Percentiles rank a stretch among this genome's conserved stretches.
phyloP scores from a whole-genome alignment of 306 rosid species.

The Fragaria iinumae region DNA sequence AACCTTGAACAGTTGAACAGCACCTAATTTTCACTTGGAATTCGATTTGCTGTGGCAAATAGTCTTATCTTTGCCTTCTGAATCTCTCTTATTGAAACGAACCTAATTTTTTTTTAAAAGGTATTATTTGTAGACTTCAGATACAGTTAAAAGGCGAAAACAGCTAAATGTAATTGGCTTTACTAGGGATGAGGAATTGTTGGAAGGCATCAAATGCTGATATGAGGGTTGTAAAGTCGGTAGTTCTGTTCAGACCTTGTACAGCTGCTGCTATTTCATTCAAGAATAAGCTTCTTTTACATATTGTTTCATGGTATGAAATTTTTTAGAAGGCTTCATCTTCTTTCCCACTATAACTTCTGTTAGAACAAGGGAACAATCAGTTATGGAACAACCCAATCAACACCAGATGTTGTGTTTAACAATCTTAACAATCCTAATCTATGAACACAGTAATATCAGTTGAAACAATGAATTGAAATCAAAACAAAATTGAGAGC shows the following conservation, averaged over 20 bases:
- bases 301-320: not conserved
- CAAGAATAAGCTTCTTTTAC: not conserved
- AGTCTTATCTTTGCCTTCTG: not conserved
- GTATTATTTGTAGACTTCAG: not conserved
- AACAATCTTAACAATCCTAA: no score
- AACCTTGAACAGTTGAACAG: not conserved
- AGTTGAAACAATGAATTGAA: no score
- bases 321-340: not conserved
- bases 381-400: no score
- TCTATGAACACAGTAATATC: no score
- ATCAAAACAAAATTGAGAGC: no score
- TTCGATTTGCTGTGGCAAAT: not conserved
- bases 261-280: not conserved
- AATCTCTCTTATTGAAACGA: not conserved
- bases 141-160: not conserved
- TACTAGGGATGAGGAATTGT: not conserved
- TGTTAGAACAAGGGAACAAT: no score
- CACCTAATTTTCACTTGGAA: not conserved
- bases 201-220: not conserved
- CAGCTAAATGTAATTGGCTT: not conserved
- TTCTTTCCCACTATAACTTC: constrained; percentile 13
- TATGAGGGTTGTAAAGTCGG: not conserved
- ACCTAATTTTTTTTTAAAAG: not conserved
- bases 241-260: not conserved
- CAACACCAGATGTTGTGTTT: no score